phyloP scores from a whole-genome alignment of 2,329 filamentous ascomycete species.

The Lachnellula cervina region DNA sequence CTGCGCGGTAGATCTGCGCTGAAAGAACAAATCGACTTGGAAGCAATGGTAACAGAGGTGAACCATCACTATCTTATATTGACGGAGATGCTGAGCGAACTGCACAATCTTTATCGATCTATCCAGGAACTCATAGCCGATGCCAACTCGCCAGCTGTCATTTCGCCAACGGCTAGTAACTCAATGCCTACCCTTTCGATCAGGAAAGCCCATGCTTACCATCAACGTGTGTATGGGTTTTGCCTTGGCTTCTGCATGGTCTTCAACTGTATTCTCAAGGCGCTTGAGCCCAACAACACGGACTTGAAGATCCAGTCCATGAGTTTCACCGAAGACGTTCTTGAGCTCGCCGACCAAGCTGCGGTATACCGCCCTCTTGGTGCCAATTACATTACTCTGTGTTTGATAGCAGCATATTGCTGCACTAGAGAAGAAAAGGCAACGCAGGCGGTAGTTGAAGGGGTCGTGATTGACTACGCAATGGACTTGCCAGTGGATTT shows the following conservation, averaged over 20 bases:
- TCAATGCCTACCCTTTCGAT: not conserved
- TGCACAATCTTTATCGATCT: not conserved
- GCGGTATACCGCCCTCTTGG: conserved; percentile 32
- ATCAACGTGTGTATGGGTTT: conserved; percentile 30
- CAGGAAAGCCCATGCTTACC: not conserved
- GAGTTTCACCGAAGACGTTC: conserved; percentile 24
- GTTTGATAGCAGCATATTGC: conserved; percentile 26
- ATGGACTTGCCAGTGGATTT: not conserved
- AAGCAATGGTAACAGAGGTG: not conserved
- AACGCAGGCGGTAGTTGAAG: not conserved
- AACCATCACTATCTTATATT: not conserved
- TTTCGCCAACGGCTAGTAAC: not conserved
- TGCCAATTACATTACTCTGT: conserved; percentile 29
- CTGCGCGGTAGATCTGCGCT: conserved; percentile 23
- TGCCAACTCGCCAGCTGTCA: not conserved
- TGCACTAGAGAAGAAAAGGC: not conserved
- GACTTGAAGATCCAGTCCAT: conserved; percentile 17
- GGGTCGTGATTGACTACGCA: not conserved
- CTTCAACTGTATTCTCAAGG: conserved; percentile 32
- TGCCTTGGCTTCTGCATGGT: conserved; percentile 30
- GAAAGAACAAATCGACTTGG: not conserved
- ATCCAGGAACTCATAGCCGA: not conserved
- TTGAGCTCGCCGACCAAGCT: conserved; percentile 27
- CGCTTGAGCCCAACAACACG: conserved; percentile 25
- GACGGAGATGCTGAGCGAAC: not conserved